These are phyloP conservation scores for Didymella pinodella DNA, from an alignment of 2,329 filamentous ascomycete species.

Conservation along the genomic window DNA sequence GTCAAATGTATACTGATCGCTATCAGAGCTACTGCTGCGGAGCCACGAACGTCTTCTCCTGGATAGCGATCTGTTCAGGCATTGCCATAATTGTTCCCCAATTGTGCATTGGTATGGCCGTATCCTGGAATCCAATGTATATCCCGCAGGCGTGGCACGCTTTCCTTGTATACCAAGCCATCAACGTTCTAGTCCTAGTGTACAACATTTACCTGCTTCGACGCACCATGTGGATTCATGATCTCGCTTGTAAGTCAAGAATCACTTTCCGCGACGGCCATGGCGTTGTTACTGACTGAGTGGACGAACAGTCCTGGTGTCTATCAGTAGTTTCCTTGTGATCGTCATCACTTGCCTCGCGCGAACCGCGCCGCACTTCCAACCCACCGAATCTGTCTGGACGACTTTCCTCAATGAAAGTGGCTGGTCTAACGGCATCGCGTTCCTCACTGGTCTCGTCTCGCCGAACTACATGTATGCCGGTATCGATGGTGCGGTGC, in stretches of 20 bases:
- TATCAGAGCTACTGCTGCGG: slow-evolving; percentile 28
- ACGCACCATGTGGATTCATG: slow-evolving; percentile 31
- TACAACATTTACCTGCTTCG: slow-evolving; percentile 28
- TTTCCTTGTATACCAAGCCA: slow-evolving; percentile 26
- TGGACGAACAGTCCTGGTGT: slow-evolving; percentile 21
- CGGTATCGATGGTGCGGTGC: slow-evolving; percentile 42
- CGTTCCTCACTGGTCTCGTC: slow-evolving; percentile 49
- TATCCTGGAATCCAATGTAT: slow-evolving; percentile 22
- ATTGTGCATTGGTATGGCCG: slow-evolving; percentile 19
- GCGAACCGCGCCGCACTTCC: slow-evolving; percentile 47
- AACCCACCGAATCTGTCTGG: slow-evolving; percentile 50
- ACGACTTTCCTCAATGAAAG: slow-evolving; percentile 56
- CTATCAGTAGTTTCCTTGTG: slow-evolving; percentile 52
- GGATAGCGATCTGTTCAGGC: slow-evolving; percentile 26
- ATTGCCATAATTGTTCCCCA: slow-evolving; percentile 31
- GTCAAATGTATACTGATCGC: neutral
- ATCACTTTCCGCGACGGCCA: neutral
- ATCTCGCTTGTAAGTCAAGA: slow-evolving; percentile 25
- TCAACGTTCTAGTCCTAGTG: slow-evolving; percentile 21
- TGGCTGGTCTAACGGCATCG: slow-evolving; percentile 54
- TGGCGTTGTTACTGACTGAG: neutral
- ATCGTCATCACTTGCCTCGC: slow-evolving; percentile 57
- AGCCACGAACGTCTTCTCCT: slow-evolving; percentile 28
- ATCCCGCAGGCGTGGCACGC: slow-evolving; percentile 26
- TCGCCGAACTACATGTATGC: slow-evolving; percentile 30